These are phyloP conservation scores for Aspergillus brunneoviolaceus DNA, from an alignment of 2,329 filamentous ascomycete species.

Conservation along the genomic window DNA sequence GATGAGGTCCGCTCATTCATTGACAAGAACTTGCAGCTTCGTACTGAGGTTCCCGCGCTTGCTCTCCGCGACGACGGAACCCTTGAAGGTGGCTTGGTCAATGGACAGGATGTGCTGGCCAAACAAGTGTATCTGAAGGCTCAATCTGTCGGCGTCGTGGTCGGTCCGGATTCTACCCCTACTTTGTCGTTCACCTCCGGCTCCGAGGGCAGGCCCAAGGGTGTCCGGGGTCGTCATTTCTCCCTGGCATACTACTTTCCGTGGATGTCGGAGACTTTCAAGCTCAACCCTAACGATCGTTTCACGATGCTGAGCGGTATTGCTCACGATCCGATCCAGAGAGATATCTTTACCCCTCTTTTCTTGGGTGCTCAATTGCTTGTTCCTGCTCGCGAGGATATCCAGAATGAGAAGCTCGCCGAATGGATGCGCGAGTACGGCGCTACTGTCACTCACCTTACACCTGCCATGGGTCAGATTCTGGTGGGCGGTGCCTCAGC, in stretches of 20 bases:
- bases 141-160: constrained; percentile 66
- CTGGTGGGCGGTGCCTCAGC: constrained; percentile 79
- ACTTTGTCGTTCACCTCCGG: constrained; percentile 75
- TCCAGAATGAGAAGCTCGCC: constrained; percentile 78
- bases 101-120: constrained; percentile 68
- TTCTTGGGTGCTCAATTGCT: constrained; percentile 80
- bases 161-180: constrained; percentile 81
- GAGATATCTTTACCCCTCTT: constrained; percentile 85
- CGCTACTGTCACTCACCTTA: constrained; percentile 81
- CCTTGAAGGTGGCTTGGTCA: constrained; percentile 65
- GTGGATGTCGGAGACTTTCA: constrained; percentile 88
- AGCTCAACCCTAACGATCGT: constrained; percentile 66
- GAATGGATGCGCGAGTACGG: constrained; percentile 81
- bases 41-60: constrained; percentile 72
- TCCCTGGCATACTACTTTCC: constrained; percentile 81
- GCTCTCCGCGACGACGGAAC: constrained; percentile 68
- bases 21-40: constrained; percentile 67
- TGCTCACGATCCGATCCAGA: constrained; percentile 59
- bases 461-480: constrained; percentile 95
- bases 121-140: constrained; percentile 53
- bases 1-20: constrained; percentile 67
- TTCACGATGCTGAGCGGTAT: constrained; percentile 87
- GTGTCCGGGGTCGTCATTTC: constrained; percentile 84
- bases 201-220: constrained; percentile 76
- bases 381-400: constrained; percentile 77